These are phyloP conservation scores for Umbelopsis sp. DNA, from an alignment of 371 early-diverging fungal genomes.

Conservation along the genomic window DNA sequence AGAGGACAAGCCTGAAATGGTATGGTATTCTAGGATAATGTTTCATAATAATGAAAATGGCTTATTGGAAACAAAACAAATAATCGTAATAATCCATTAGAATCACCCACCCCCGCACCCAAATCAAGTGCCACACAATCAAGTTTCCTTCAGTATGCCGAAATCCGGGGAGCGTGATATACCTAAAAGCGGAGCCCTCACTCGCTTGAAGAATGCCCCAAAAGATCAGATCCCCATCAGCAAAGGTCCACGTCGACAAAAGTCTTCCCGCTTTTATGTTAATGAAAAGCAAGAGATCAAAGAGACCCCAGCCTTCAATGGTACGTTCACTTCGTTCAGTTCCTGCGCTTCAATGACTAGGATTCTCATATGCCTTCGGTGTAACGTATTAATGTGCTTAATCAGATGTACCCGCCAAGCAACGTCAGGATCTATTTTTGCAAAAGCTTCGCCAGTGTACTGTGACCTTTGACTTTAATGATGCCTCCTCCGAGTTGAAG, in stretches of 20 bases:
- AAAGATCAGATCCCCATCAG: slow-evolving; percentile 82
- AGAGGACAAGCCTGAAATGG: slow-evolving; percentile 30
- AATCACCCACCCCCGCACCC: not conserved
- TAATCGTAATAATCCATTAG: not conserved
- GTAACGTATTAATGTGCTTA: slow-evolving; percentile 2
- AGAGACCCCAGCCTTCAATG: slow-evolving; percentile 75
- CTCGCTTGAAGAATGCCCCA: slow-evolving; percentile 78
- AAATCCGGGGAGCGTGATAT: slow-evolving; percentile 38
- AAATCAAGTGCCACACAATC: not conserved
- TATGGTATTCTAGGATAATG: slow-evolving; percentile 7
- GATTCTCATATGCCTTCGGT: slow-evolving; percentile 2
- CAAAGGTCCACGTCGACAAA: slow-evolving; percentile 83
- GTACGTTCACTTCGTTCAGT: slow-evolving; percentile 43
- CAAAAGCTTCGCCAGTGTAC: slow-evolving; percentile 92
- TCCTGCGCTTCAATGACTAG: not conserved
- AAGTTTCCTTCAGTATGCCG: slow-evolving; percentile 16
- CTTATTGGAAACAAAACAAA: not conserved
- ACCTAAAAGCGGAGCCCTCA: slow-evolving; percentile 79
- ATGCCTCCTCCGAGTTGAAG: slow-evolving; percentile 81
- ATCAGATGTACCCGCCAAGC: slow-evolving; percentile 73
- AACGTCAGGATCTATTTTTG: slow-evolving; percentile 80
- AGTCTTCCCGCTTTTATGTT: slow-evolving; percentile 87
- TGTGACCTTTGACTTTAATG: slow-evolving; percentile 93
- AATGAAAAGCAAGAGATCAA: slow-evolving; percentile 83
- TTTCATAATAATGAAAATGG: not conserved